phyloP scores from a whole-genome alignment of 2,329 filamentous ascomycete species.

The Epichloe sp. region DNA sequence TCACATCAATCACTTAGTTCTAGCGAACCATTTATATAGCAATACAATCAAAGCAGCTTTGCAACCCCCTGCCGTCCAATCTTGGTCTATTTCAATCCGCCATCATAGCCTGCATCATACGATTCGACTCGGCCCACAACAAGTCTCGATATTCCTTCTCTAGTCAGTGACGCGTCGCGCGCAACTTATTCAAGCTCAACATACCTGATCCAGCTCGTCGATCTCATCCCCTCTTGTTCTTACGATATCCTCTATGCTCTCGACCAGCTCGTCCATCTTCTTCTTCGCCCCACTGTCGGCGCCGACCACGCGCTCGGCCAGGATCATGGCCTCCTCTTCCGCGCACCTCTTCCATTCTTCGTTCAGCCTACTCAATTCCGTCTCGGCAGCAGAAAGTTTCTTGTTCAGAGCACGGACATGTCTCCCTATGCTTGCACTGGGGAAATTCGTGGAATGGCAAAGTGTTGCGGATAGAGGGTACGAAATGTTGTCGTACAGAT shows the following conservation, averaged over 20 bases:
- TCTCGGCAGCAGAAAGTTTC: slow-evolving; percentile 11
- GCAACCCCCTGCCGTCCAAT: not conserved
- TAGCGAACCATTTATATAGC: not conserved
- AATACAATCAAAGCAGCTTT: not conserved
- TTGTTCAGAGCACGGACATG: slow-evolving; percentile 14
- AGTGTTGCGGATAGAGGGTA: slow-evolving; percentile 20
- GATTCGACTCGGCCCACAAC: slow-evolving; percentile 4
- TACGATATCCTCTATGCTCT: slow-evolving; percentile 13
- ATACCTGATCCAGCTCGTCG: slow-evolving; percentile 17
- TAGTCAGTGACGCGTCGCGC: not conserved
- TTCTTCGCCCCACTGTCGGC: not conserved
- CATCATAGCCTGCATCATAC: slow-evolving; percentile 16
- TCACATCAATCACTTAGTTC: too few species aligned
- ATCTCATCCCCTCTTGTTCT: slow-evolving; percentile 11
- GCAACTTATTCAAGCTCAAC: not conserved
- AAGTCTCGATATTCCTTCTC: slow-evolving; percentile 4
- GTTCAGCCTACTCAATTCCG: slow-evolving; percentile 12
- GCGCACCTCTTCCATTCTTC: slow-evolving; percentile 15
- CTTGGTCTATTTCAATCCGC: slow-evolving; percentile 4
- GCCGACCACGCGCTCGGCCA: slow-evolving; percentile 7
- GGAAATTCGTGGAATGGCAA: slow-evolving; percentile 13
- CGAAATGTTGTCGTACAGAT: slow-evolving; percentile 19
- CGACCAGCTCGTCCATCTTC: slow-evolving; percentile 6
- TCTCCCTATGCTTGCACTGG: slow-evolving; percentile 13
- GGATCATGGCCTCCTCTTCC: slow-evolving; percentile 9